Conservation (phyloP, 148 eudicot species). For the Persicaria maculosa region DNA sequence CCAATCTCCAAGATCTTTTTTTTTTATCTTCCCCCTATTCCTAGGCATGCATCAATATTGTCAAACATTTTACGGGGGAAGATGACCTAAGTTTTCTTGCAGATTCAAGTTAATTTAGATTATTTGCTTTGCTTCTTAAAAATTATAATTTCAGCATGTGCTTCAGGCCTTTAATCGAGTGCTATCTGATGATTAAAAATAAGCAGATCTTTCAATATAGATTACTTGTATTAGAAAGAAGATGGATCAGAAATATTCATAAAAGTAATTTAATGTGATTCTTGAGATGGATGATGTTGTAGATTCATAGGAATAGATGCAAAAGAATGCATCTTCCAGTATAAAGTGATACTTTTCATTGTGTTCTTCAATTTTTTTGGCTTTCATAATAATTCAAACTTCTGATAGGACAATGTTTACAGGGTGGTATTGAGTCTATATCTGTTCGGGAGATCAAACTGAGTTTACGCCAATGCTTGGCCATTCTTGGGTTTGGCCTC, state of each 20-base stretch:
- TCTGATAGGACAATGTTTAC: conserved; percentile 17
- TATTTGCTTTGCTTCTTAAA: neutral
- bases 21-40: neutral
- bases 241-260: neutral
- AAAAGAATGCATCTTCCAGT: conserved; percentile 7
- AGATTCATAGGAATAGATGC: neutral
- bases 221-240: neutral
- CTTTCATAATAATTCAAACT: neutral
- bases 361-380: neutral
- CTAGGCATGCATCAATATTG: neutral
- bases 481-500: conserved; percentile 80
- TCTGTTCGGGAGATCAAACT: conserved; percentile 92
- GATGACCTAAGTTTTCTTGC: neutral
- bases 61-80: neutral
- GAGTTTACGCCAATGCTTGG: conserved; percentile 88
- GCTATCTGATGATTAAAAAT: neutral
- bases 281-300: neutral
- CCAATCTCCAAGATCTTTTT: neutral
- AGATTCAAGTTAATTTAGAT: neutral
- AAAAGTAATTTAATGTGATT: neutral
- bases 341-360: neutral
- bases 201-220: neutral
- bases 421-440: conserved; percentile 91
- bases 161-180: neutral
- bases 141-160: neutral